Conservation (phyloP, 1,284 basidiomycete genomes). For the Vanrija sp. region DNA sequence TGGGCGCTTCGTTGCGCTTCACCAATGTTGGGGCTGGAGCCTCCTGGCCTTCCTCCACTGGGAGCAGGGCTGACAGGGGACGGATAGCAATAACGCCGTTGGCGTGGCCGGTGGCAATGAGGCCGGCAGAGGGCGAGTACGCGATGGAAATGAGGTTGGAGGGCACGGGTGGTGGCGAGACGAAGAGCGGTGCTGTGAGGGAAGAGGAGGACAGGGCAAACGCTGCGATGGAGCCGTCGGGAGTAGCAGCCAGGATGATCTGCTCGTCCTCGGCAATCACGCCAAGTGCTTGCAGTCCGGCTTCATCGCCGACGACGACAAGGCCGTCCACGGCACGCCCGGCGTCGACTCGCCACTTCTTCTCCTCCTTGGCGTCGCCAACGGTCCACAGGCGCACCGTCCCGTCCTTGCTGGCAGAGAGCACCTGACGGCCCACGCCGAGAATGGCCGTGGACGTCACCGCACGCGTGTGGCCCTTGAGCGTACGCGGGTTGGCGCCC, state of each 20-base stretch:
- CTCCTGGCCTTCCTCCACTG: constrained; percentile 34
- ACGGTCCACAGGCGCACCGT: constrained; percentile 74
- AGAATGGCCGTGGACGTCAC: constrained; percentile 59
- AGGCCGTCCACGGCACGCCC: constrained; percentile 34
- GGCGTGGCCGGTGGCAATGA: constrained; percentile 63
- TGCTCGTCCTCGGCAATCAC: constrained; percentile 33
- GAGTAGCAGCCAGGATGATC: constrained; percentile 54
- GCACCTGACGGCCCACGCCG: constrained; percentile 60
- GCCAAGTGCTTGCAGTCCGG: constrained; percentile 17
- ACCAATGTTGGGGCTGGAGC: constrained; percentile 43
- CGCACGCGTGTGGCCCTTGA: constrained; percentile 65
- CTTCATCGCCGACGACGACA: constrained; percentile 30
- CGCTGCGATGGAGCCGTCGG: constrained; percentile 54
- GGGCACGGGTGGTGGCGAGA: constrained; percentile 19
- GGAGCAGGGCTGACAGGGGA: constrained; percentile 50
- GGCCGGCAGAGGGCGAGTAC: constrained; percentile 49
- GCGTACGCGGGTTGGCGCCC: constrained; percentile 54
- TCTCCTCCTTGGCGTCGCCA: constrained; percentile 55
- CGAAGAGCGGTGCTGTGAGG: constrained; percentile 30
- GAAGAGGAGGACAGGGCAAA: constrained; percentile 54
- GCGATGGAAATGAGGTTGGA: constrained; percentile 57
- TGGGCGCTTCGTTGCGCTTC: constrained; percentile 56
- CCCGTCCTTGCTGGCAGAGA: constrained; percentile 61
- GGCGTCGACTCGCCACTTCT: constrained; percentile 36
- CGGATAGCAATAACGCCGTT: constrained; percentile 61